These are phyloP conservation scores for Vitis amurensis DNA, from an alignment of 164 flowering plant species.

Conservation along the genomic window DNA sequence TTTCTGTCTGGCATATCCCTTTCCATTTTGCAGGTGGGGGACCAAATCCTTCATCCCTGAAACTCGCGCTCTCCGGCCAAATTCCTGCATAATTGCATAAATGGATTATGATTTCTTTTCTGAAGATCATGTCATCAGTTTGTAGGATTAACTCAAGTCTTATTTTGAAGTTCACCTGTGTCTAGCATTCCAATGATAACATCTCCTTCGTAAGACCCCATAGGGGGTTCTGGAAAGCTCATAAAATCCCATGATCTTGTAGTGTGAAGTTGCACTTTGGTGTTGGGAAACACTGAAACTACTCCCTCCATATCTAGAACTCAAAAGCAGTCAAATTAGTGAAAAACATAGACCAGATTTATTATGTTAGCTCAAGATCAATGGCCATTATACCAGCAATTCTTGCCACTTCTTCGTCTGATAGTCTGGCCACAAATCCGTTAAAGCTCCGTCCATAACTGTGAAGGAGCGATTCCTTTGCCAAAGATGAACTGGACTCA, in stretches of 20 bases:
- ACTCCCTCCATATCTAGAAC: slow-evolving; percentile 48
- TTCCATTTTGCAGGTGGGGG: slow-evolving; percentile 47
- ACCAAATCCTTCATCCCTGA: slow-evolving; percentile 26
- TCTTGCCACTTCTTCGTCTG: slow-evolving; percentile 37
- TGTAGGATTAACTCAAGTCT: too few species aligned
- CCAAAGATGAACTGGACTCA: too few species aligned
- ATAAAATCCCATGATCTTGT: slow-evolving; percentile 51
- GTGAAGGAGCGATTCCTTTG: slow-evolving; percentile 27
- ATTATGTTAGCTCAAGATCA: too few species aligned
- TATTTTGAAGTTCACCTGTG: slow-evolving; percentile 24
- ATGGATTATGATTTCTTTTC: too few species aligned
- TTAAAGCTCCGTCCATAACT: slow-evolving; percentile 48
- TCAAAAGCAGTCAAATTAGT: neutral
- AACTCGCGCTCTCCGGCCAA: slow-evolving; percentile 48
- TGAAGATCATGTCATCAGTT: too few species aligned
- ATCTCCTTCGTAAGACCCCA: slow-evolving; percentile 25
- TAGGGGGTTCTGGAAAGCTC: slow-evolving; percentile 16
- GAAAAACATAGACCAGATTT: too few species aligned
- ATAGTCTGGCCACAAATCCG: slow-evolving; percentile 45
- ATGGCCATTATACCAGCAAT: slow-evolving; percentile 31
- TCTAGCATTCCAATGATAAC: slow-evolving; percentile 40
- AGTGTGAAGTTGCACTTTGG: slow-evolving; percentile 35
- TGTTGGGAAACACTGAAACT: slow-evolving; percentile 44
- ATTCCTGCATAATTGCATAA: slow-evolving; percentile 22
- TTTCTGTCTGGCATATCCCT: slow-evolving; percentile 27